A percentile compares a stretch with the other conserved stretches of the same genome.
Conservation (phyloP, 2,329 filamentous ascomycete genomes). For the Claviceps arundinis region DNA sequence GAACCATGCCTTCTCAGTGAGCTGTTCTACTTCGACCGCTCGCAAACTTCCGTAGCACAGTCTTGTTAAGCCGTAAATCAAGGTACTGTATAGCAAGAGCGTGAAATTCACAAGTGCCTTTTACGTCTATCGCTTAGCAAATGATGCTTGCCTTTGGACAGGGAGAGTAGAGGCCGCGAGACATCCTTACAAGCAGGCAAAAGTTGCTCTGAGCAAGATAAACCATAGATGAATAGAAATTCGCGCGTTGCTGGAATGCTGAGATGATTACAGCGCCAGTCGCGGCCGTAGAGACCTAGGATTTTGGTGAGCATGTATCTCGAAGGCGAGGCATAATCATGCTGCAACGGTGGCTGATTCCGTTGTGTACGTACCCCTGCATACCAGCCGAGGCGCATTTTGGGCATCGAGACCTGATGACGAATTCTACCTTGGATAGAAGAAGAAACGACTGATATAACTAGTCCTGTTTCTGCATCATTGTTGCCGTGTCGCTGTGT, state of each 20-base stretch:
- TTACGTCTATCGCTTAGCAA: neutral
- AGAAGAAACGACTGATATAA: neutral
- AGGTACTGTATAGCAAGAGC: constrained; percentile 64
- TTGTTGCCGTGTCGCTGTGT: neutral
- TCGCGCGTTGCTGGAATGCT: constrained; percentile 86
- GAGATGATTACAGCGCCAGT: constrained; percentile 75
- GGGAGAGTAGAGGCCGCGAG: neutral
- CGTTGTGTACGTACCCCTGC: constrained; percentile 39
- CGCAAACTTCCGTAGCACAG: constrained; percentile 83
- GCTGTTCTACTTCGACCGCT: constrained; percentile 87
- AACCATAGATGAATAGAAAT: constrained; percentile 97
- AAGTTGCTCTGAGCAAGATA: constrained; percentile 94
- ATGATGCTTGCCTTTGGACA: neutral
- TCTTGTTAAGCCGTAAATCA: constrained; percentile 79
- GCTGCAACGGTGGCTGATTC: neutral
- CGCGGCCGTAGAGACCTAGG: constrained; percentile 65
- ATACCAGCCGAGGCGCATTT: constrained; percentile 48
- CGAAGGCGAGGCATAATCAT: constrained; percentile 3
- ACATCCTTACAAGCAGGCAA: constrained; percentile 63
- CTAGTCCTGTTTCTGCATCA: constrained; percentile 2
- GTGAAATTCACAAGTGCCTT: constrained; percentile 86
- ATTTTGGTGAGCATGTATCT: constrained; percentile 9
- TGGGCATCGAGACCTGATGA: constrained; percentile 18
- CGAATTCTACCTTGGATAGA: neutral
- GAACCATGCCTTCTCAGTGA: constrained; percentile 97